Evolutionary conservation across 768 basidiomycete species (phyloP), one percentile per base, ranked within the genome.

Genomic region (Collybia sp.): DNA sequence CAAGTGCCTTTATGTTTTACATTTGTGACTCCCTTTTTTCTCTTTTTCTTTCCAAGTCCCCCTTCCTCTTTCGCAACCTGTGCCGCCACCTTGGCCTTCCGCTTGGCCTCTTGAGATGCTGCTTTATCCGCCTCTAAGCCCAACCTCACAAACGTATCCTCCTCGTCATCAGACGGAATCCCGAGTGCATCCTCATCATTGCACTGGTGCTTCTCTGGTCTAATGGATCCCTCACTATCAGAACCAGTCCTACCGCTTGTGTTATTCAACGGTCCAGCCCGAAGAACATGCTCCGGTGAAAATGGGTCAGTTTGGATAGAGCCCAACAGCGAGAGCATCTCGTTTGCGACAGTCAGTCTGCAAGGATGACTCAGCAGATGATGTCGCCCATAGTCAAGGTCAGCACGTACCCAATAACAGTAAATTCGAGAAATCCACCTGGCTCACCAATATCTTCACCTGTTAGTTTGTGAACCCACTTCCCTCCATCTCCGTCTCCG

Each of bases 271-370:
- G 25, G 25, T 8, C 25, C 25, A 8, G 25, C 25, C 8, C 25
- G 25, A 25, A 8, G 25, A 25, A 25, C 58, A 58, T 87, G 85
- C 38, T 68, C 69, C 1, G 77, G 73, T 5, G 84, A 83, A 63
- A 90, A 88, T 1, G 87, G 88, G 55, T 90, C 81, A 3, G 67
- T 61, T 54, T 89, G 88, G 48, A 93, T 70, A 2, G 91, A 93
- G 8, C 93, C 93, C 25, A 89, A 74, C 11, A 96, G 67, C 2
- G 92, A 94, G 15, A 96, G 68, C 91, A 95, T 94, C 59, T 94
- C 87, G 58, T 96, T 94, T 30, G 92, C 91, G 30, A 93, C 80
- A 12, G 85, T 93, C 48, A 93, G 62, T 18, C 93, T 96, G 45
- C 45, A 42, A 47, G 33, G 16, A 38, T 48, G 40, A 25, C 3